These are phyloP conservation scores for Ceratopteris richardii DNA, from an alignment of 75 land plant genomes.

Conservation along the genomic window DNA sequence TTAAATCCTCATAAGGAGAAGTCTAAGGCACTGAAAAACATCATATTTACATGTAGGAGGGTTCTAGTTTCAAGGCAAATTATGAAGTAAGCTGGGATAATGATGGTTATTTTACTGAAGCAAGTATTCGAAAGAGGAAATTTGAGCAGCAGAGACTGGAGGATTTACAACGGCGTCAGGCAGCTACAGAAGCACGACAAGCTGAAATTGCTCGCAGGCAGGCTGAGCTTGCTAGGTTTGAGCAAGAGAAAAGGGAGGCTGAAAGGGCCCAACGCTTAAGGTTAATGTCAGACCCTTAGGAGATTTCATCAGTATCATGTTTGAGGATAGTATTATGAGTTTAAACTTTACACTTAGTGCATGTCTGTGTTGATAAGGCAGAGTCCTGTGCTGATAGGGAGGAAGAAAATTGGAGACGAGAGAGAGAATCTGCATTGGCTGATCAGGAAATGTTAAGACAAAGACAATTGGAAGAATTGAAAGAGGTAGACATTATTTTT, in stretches of 20 bases:
- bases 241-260: constrained; percentile 10
- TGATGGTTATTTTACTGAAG: constrained; percentile 43
- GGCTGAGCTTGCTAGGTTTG: constrained; percentile 14
- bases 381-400: constrained; percentile 16
- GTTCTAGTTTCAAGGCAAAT: constrained; percentile 65
- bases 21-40: too few relatives aligned
- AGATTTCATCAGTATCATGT: neutral
- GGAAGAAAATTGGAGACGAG: constrained; percentile 10
- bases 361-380: constrained; percentile 10
- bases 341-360: too few relatives aligned
- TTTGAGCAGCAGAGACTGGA: constrained; percentile 28
- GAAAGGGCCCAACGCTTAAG: constrained; percentile 2
- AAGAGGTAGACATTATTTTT: constrained; percentile 2
- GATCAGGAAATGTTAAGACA: neutral
- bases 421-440: constrained; percentile 5
- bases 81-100: constrained; percentile 78
- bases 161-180: constrained; percentile 5
- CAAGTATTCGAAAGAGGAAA: constrained; percentile 19
- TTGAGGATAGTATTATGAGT: neutral
- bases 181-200: constrained; percentile 13
- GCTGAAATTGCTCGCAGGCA: constrained; percentile 17
- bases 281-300: neutral
- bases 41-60: too few relatives aligned
- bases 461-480: neutral
- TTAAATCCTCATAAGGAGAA: too few relatives aligned